Evolutionary conservation across 108 stramenopile genomes (phyloP).

Genomic region (Skeletonema tropicum): DNA sequence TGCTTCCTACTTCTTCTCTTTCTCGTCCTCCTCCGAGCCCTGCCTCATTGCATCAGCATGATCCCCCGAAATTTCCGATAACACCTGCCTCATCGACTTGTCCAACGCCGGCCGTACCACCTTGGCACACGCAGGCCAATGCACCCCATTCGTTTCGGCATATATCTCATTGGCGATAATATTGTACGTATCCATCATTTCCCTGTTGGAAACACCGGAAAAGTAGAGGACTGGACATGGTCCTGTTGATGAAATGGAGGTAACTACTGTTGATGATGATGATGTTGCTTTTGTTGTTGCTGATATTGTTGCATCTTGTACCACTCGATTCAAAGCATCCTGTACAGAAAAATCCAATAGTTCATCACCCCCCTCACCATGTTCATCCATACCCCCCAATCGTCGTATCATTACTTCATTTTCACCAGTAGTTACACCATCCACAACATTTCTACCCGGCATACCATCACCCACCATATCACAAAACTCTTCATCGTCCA

Average conservation of each 20-base stretch:
- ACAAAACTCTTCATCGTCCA: constrained; percentile 59
- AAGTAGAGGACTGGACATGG: constrained; percentile 65
- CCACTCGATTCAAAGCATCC: constrained; percentile 47
- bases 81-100: constrained; percentile 62
- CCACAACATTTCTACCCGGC: constrained; percentile 32
- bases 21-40: constrained; percentile 4
- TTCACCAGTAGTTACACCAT: constrained; percentile 3
- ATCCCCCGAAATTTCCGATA: constrained; percentile 74
- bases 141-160: constrained; percentile 53
- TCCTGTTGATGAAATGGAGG: neutral
- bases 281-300: neutral
- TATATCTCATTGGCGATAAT: constrained; percentile 71
- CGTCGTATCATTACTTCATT: constrained; percentile 23
- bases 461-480: constrained; percentile 77
- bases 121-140: constrained; percentile 75
- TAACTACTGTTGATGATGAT: neutral
- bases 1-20: neutral
- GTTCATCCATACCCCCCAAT: constrained; percentile 20
- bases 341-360: constrained; percentile 53
- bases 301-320: constrained; percentile 3
- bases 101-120: constrained; percentile 67
- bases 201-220: constrained; percentile 63
- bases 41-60: constrained; percentile 67
- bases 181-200: constrained; percentile 79
- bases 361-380: constrained; percentile 15